phyloP scores from a whole-genome alignment of 495 filamentous ascomycete species.

The Annulohypoxylon maeteangense region DNA sequence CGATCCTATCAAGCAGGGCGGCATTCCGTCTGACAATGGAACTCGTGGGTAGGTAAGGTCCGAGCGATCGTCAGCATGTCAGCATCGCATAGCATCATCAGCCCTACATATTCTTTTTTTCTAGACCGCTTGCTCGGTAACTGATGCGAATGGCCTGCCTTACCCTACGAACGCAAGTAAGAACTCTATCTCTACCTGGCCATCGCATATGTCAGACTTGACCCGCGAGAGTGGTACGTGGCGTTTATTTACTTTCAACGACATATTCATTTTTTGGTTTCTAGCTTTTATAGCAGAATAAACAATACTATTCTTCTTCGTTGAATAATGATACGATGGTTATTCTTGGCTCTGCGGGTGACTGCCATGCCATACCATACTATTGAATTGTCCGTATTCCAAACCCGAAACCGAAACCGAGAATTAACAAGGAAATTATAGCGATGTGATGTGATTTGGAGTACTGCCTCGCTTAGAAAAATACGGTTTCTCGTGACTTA shows the following conservation, averaged over 20 bases:
- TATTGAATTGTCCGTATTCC: not conserved
- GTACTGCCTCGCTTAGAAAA: not conserved
- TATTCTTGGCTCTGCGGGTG: not conserved
- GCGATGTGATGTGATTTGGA: not conserved
- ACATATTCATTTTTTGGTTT: not conserved
- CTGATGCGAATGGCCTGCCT: not conserved
- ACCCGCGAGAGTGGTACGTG: slow-evolving; percentile 18
- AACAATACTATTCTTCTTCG: not conserved
- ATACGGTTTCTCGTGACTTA: not conserved
- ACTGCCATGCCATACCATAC: not conserved
- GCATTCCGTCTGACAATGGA: slow-evolving; percentile 9
- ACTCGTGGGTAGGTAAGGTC: not conserved
- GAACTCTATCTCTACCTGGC: not conserved
- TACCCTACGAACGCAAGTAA: slow-evolving; percentile 14
- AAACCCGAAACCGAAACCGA: not conserved
- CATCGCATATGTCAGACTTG: not conserved
- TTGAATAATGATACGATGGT: not conserved
- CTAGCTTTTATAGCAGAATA: not conserved
- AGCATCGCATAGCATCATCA: slow-evolving; percentile 26
- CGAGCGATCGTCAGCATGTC: slow-evolving; percentile 23
- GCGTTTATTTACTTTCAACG: slow-evolving; percentile 15
- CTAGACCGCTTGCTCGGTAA: not conserved
- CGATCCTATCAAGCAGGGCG: not conserved
- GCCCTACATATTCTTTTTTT: slow-evolving; percentile 13
- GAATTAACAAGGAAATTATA: not conserved